Percentiles rank a stretch among this genome's conserved stretches.
Evolutionary conservation across 257 asterid species (phyloP).

Genomic region (Henckelia pumila): DNA sequence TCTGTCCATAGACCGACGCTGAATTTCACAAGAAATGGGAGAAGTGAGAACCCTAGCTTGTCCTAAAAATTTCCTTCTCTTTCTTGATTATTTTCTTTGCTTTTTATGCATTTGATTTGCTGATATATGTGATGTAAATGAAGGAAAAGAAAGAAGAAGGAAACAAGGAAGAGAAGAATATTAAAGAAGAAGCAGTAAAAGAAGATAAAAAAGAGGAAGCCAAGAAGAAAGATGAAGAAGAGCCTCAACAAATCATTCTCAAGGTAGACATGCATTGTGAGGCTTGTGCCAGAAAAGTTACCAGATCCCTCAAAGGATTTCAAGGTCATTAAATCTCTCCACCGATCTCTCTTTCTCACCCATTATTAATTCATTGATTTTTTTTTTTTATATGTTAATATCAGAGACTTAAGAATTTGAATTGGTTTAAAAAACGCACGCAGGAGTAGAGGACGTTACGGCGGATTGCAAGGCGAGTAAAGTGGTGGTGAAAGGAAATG

Average conservation of each 20-base stretch:
- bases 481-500: constrained; percentile 84
- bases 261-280: constrained; percentile 91
- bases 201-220: constrained; percentile 24
- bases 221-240: constrained; percentile 29
- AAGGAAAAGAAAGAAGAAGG: constrained; percentile 46
- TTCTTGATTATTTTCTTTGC: neutral
- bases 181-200: constrained; percentile 6
- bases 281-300: constrained; percentile 87
- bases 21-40: constrained; percentile 33
- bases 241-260: constrained; percentile 51
- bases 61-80: neutral
- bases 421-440: neutral
- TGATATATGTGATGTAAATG: neutral
- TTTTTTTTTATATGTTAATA: too few species aligned
- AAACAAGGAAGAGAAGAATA: constrained; percentile 26
- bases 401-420: neutral
- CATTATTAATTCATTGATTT: too few species aligned
- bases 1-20: neutral
- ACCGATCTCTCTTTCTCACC: neutral
- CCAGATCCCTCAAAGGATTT: constrained; percentile 63
- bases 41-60: constrained; percentile 40
- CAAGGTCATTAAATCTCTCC: constrained; percentile 38
- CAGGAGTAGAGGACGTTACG: constrained; percentile 71
- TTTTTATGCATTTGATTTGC: neutral
- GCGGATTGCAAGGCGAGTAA: constrained; percentile 65